Base-by-base conservation (phyloP, 2,329 filamentous ascomycete species). In the Phaeosphaeria sp. region DNA sequence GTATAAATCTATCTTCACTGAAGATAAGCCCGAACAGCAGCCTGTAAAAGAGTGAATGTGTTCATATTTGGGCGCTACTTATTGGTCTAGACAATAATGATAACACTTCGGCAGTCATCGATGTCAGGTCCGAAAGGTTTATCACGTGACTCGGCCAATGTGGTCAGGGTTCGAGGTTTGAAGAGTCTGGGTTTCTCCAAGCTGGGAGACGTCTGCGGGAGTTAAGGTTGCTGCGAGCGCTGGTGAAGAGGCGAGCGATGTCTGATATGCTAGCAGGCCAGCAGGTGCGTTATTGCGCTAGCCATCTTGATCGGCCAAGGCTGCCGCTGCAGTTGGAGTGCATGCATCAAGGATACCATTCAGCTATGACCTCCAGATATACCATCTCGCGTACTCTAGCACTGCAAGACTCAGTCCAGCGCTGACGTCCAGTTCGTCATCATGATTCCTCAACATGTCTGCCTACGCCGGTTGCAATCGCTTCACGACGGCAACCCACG, bases 391-490 rank as follows among this genome's bases (percentile, higher is more conserved):
- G 9, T 36, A 11, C 30, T 36, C 30, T 6, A 36, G 30, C 13
- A 36, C 11, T 11, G 30, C 30, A 15, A 36, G 30, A 36, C 30
- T 36, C 30, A 36, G 6, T 36, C 30, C 30, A 43, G 55, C 49
- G 50, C 50, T 52, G 57, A 52, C 50, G 21, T 36, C 41, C 49
- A 47, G 36, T 33, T 27, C 6, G 30, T 36, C 30, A 36, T 36
- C 41, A 46, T n/a, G 33, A 44, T 48, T 50, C 25, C 23, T 30
- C 33, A 27, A 39, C 33, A 23, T 18, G 39, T 63, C 55, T 56
- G 47, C 50, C 50, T 61, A 43, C 46, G 41, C 20, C 50, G 55
- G 53, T 43, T 46, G 33, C 44, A 20, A 25, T 36, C 30, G 39
- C 39, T 55, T 46, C 23, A n/a, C 27, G 10, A 46, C 30, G 41